Conservation (phyloP, 139 green algal genomes). For the Chara braunii region DNA sequence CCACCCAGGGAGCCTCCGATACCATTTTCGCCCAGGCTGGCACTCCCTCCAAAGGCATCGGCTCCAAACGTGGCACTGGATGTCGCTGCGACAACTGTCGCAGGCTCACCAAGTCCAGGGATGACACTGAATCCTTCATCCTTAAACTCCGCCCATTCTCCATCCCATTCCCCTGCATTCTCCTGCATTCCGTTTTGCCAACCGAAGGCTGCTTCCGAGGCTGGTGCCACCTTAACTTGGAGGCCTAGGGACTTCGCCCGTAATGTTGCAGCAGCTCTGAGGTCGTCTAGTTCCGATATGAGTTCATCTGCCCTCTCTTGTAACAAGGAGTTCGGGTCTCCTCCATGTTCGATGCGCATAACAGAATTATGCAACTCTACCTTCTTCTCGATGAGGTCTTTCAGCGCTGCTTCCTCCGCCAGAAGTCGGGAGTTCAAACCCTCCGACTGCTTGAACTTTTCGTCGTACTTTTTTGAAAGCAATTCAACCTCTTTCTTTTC, state of each 20-base stretch:
- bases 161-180: slow-evolving; percentile 25
- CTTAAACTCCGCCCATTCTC: slow-evolving; percentile 29
- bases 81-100: no score
- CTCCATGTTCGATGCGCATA: neutral
- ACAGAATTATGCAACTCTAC: slow-evolving; percentile 21
- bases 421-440: slow-evolving; percentile 7
- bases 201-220: no score
- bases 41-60: no score
- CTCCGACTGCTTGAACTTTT: slow-evolving; percentile 26
- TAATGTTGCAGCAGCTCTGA: slow-evolving; percentile 1
- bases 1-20: no score
- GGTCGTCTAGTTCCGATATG: slow-evolving; percentile 14
- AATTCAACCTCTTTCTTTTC: slow-evolving; percentile 36
- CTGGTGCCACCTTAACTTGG: no score
- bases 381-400: slow-evolving; percentile 25
- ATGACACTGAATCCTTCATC: no score
- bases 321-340: neutral
- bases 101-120: no score
- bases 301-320: slow-evolving; percentile 30
- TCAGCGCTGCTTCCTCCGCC: slow-evolving; percentile 12
- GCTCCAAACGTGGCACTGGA: no score
- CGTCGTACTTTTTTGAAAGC: slow-evolving; percentile 30
- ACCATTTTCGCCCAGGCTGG: no score
- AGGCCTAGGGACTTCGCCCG: slow-evolving; percentile 22
- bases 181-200: slow-evolving; percentile 28